Evolutionary conservation across 1,139 yeast genomes (phyloP), one percentile per base, ranked within the genome.

Genomic region (Blastobotrys apis): DNA sequence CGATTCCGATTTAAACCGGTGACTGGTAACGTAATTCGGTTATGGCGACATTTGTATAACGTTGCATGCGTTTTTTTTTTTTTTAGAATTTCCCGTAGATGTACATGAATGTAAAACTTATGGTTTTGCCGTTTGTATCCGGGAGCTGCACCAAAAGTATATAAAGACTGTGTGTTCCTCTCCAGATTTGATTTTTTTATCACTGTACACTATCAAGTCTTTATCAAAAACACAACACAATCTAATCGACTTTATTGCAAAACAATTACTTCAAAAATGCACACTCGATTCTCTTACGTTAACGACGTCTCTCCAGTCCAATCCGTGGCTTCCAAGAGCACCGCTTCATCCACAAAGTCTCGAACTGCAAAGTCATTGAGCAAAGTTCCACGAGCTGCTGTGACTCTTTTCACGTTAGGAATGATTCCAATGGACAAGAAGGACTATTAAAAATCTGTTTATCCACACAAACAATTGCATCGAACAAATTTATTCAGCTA

Each of bases 281-380:
- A 39, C 27, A 33, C 43, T 33, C 38, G 43, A 39, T 39, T 39
- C 38, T 39, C 43, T 13, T 39, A 39, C 37, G 33, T 33, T 20
- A 38, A 29, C 33, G 38, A 39, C 35, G 27, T 39, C 34, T 33
- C 43, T 23, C 43, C 43, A 39, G 43, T 39, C 8, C 30, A 38
- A 13, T 39, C 43, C 9, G 13, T 23, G 9, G 22, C 42, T 15
- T 17, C 29, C 25, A 23, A 15, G 5, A 20, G 37, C 9, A 22
- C 37, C n/a, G 16, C 23, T 25, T n/a, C 32, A 8, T 33, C 38
- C 38, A 39, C 17, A 12, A 12, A n/a, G 4, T 22, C 22, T 12
- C 4, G 15, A 9, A 33, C 26, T 33, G 15, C 13, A 21, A 26
- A 33, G 33, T n/a, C 12, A 13, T n/a, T 39, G 19, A 33, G 20